Base-by-base conservation (phyloP, 805 yeast genomes). In the Nakazawaea holstii region DNA sequence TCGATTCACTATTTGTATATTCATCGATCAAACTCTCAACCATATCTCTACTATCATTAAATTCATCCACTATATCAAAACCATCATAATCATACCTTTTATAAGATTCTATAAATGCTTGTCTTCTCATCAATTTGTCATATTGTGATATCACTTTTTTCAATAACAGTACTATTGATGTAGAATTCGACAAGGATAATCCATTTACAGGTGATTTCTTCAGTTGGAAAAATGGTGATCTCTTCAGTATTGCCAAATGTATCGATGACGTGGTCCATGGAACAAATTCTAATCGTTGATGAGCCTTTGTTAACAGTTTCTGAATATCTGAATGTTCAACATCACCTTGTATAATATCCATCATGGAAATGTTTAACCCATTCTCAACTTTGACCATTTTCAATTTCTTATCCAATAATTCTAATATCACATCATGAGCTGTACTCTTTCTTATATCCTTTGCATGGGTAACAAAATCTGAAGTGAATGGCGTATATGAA, bases 261-360 rank as follows among this genome's bases (percentile, higher is more conserved):
- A 90, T 75, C 7, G 90, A 76, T 0, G 90, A 77, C 0, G 94
- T 81, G 0, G 89, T 78, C 90, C 96, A 87, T 0, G 96, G 94
- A 3, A 88, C 88, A 67, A 89, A 94, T 27, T 77, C 72, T 1
- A 89, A 72, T 46, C 92, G 64, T 45, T 78, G 79, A 52, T 83
- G 83, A 0, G 87, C 80, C 53, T 82, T 79, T 2, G 76, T 58
- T 15, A 78, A 66, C 1, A 87, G 89, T 58, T 82, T 83, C 43
- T 82, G 82, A 3, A 87, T 75, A 55, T 91, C 97, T 3, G 69
- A 68, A 44, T 83, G 87, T 54, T 85, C 88, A 20, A 73, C 68
- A 26, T 77, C 77, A 49, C 80, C 97, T 67, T 73, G 87, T 50
- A 79, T 72, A 40, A 82, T 77, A 70, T 88, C 84, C 43, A 88